phyloP scores from a whole-genome alignment of 306 rosid species.

The Dryas drummondii region DNA sequence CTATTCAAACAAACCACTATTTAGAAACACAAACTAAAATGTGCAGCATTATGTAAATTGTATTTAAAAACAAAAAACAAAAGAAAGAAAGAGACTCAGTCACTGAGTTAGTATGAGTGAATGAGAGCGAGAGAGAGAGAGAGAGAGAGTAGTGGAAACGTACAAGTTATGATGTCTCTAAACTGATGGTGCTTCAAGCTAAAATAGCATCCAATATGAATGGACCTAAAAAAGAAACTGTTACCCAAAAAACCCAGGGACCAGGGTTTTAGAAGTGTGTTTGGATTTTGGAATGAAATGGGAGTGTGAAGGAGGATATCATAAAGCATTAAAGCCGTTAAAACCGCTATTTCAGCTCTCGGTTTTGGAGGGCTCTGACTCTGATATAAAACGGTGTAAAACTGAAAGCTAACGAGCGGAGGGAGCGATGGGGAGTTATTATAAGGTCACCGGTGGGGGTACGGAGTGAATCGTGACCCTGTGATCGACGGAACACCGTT shows the following conservation, averaged over 20 bases:
- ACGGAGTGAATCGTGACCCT: neutral
- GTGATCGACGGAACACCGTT: conserved; percentile 16
- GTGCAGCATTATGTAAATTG: neutral
- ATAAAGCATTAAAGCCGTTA: neutral
- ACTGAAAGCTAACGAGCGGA: too few relatives aligned
- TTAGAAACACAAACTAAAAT: neutral
- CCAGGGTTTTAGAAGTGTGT: neutral
- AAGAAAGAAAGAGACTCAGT: neutral
- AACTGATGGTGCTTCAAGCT: conserved; percentile 17
- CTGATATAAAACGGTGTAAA: too few relatives aligned
- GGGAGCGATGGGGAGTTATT: neutral
- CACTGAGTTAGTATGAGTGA: too few relatives aligned
- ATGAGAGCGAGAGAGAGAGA: neutral
- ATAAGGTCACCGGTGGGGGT: neutral
- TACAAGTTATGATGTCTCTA: conserved; percentile 26
- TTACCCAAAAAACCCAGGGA: neutral
- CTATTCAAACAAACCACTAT: neutral
- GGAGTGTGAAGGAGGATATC: neutral
- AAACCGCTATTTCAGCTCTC: neutral
- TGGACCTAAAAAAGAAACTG: conserved; percentile 6
- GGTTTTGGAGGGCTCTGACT: too few relatives aligned
- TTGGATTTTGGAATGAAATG: neutral
- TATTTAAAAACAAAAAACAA: neutral
- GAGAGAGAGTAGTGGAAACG: conserved; percentile 3
- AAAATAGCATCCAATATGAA: conserved; percentile 34